phyloP scores from a whole-genome alignment of 805 yeast species.

The Schwanniomyces vanrijiae region DNA sequence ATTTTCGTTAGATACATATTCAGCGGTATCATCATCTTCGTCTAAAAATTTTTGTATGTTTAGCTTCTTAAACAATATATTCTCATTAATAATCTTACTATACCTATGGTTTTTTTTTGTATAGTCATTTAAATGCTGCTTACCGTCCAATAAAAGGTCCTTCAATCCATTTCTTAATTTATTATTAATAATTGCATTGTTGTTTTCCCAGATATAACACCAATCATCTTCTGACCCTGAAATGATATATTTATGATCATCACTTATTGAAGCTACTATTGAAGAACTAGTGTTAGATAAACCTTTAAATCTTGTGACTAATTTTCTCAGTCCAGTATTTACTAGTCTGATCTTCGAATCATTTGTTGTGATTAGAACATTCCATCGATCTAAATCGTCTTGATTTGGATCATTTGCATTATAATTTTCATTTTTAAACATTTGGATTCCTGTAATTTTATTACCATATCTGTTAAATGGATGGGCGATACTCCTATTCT shows the following conservation, averaged over 20 bases:
- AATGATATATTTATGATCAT: slow-evolving; percentile 56
- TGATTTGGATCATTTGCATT: slow-evolving; percentile 5
- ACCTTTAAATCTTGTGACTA: slow-evolving; percentile 75
- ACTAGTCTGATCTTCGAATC: slow-evolving; percentile 77
- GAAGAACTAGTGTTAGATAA: slow-evolving; percentile 69
- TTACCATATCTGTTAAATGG: slow-evolving; percentile 28
- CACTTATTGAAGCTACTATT: slow-evolving; percentile 64
- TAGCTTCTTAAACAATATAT: slow-evolving; percentile 25
- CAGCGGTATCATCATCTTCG: slow-evolving; percentile 13
- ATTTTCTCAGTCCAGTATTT: slow-evolving; percentile 49
- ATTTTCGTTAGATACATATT: slow-evolving; percentile 47
- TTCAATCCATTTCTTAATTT: slow-evolving; percentile 33
- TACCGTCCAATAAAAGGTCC: slow-evolving; percentile 35
- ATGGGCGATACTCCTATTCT: slow-evolving; percentile 22
- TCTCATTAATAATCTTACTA: slow-evolving; percentile 26
- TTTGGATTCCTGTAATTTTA: slow-evolving; percentile 75
- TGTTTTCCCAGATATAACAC: slow-evolving; percentile 76
- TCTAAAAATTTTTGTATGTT: slow-evolving; percentile 26
- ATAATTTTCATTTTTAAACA: slow-evolving; percentile 30
- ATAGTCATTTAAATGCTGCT: slow-evolving; percentile 31
- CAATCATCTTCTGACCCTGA: slow-evolving; percentile 88
- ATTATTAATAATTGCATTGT: slow-evolving; percentile 41
- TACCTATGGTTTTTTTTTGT: slow-evolving; percentile 27
- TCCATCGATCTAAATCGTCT: slow-evolving; percentile 21
- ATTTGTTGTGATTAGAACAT: slow-evolving; percentile 65